A percentile compares a stretch with the other conserved stretches of the same genome.
phyloP scores from a whole-genome alignment of 768 basidiomycete genomes.

The Boletus rufocinnamomeus region DNA sequence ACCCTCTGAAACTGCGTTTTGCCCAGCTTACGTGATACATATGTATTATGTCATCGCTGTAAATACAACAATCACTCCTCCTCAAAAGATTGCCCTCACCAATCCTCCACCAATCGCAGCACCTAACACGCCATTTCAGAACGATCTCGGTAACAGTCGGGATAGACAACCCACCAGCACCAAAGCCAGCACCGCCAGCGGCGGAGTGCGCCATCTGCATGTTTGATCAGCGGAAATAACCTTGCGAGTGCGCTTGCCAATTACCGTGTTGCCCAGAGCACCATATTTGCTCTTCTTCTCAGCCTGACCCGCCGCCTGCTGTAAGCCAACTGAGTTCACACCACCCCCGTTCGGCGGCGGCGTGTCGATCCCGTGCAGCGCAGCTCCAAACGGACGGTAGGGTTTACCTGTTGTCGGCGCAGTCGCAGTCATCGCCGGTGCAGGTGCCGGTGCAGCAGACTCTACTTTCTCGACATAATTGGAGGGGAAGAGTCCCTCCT shows the following conservation, averaged over 20 bases:
- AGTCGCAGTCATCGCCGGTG: background rate
- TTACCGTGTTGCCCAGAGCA: slow-evolving; percentile 58
- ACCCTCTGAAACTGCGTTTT: background rate
- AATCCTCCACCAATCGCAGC: slow-evolving; percentile 55
- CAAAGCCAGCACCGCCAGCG: slow-evolving; percentile 74
- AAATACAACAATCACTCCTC: background rate
- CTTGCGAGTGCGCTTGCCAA: slow-evolving; percentile 7
- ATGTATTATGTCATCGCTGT: slow-evolving; percentile 22
- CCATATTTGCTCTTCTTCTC: slow-evolving; percentile 64
- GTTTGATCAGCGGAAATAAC: slow-evolving; percentile 23
- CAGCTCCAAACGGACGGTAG: slow-evolving; percentile 43
- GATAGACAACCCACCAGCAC: slow-evolving; percentile 54
- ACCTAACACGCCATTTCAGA: slow-evolving; percentile 32
- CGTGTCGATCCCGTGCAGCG: slow-evolving; percentile 35
- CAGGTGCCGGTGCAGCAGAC: background rate
- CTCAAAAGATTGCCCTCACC: slow-evolving; percentile 49
- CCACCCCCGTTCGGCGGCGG: slow-evolving; percentile 32
- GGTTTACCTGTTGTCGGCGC: slow-evolving; percentile 7
- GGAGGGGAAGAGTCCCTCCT: slow-evolving; percentile 76
- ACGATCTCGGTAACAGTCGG: background rate
- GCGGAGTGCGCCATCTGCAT: slow-evolving; percentile 57
- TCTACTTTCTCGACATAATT: slow-evolving; percentile 67
- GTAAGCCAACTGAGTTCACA: slow-evolving; percentile 34
- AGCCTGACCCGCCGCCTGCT: slow-evolving; percentile 27
- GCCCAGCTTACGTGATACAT: slow-evolving; percentile 24